Base-by-base conservation (phyloP, 1,139 yeast genomes). In the Saccharomyces hybrid region DNA sequence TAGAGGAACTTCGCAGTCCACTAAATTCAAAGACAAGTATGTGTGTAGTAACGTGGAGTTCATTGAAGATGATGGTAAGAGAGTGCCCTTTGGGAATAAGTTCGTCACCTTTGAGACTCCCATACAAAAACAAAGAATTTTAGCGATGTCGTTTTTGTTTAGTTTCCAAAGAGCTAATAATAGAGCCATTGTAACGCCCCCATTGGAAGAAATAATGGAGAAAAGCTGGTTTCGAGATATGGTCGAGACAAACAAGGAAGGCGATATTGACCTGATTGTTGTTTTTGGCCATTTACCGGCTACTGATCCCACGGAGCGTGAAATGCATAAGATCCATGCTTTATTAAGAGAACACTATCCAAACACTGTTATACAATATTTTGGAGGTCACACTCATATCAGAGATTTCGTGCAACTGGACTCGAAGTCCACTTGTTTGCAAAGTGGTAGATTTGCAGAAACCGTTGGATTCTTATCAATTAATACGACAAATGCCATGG, bases 351-450 rank as follows among this genome's bases (percentile, higher is more conserved):
- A 68, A 24, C 75, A 70, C 42, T 85, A 80, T 64, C 91, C 95
- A 1, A 65, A 75, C 28, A 78, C 79, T 0, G 76, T 84, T 1
- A 87, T 93, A 52, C 96, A 89, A 65, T 87, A 87, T 66, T 84
- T 93, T 69, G 98, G 98, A 0, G 99, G 98, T 0, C 99, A 93
- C 71, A 84, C 95, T 47, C 99, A 93, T 69, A 83, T 93, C 42
- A 77, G 99, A 59, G 98, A 93, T 71, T 91, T 85, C 68, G 78
- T 80, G 4, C 75, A 82, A 4, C 77, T 82, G 57, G 99, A 93
- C 67, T 72, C 74, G 1, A 74, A 73, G 54, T 80, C 95, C 31
- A 82, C 88, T 0, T 97, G 85, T 0, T 70, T 93, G 28, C 96
- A 91, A 71, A 87, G 96, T 64, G 99, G 99, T 0, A 77, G 97